phyloP scores from a whole-genome alignment of 352 stramenopile species.

The Phytophthora ramorum region DNA sequence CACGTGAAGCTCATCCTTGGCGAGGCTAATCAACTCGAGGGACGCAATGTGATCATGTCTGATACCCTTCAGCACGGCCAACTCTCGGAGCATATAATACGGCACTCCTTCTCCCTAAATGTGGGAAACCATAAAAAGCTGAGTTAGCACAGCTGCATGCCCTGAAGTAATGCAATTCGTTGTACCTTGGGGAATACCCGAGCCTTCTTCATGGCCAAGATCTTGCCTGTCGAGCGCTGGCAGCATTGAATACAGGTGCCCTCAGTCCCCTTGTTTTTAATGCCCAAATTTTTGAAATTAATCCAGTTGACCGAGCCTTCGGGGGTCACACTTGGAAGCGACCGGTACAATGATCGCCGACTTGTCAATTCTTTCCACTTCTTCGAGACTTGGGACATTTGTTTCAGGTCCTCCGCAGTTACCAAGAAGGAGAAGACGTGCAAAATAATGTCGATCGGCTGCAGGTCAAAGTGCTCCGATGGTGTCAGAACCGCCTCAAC shows the following conservation, averaged over 20 bases:
- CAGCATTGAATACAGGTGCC: slow-evolving; percentile 89
- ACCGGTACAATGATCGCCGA: slow-evolving; percentile 72
- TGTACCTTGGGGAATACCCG: slow-evolving; percentile 86
- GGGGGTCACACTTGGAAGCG: slow-evolving; percentile 62
- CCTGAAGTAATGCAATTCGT: too few relatives aligned
- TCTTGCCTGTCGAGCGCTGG: slow-evolving; percentile 84
- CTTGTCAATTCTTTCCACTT: slow-evolving; percentile 84
- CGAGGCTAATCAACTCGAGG: slow-evolving; percentile 88
- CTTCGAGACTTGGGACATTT: slow-evolving; percentile 79
- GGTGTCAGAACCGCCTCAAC: slow-evolving; percentile 43
- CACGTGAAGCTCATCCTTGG: slow-evolving; percentile 87
- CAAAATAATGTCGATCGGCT: slow-evolving; percentile 89
- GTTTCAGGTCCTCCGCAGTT: slow-evolving; percentile 69
- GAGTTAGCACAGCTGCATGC: neutral
- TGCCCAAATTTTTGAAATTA: slow-evolving; percentile 89
- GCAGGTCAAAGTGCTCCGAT: slow-evolving; percentile 83
- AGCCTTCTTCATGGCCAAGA: slow-evolving; percentile 91
- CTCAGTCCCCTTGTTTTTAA: slow-evolving; percentile 92
- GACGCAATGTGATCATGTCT: slow-evolving; percentile 90
- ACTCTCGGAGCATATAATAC: slow-evolving; percentile 94
- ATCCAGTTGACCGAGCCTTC: slow-evolving; percentile 88
- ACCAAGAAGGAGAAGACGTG: slow-evolving; percentile 90
- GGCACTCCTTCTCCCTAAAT: slow-evolving; percentile 87
- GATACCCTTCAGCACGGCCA: slow-evolving; percentile 90
- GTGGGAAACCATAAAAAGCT: neutral